Base-by-base conservation (phyloP, 2,329 filamentous ascomycete species). In the Sporothrix globosa region DNA sequence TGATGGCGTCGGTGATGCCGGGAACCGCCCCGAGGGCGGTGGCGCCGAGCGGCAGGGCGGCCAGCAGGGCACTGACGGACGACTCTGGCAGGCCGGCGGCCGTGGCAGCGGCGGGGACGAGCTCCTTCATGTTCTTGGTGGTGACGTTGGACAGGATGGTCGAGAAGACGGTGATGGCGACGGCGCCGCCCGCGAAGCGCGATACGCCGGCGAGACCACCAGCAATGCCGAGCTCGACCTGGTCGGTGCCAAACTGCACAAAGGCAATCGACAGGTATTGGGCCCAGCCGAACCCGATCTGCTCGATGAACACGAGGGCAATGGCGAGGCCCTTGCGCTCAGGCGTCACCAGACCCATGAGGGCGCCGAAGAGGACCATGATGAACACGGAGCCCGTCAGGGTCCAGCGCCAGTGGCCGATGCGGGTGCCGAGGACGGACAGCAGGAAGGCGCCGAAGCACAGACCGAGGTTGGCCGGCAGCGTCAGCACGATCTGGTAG, bases 221-320 rank as follows among this genome's bases (percentile, higher is more conserved):
- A 53, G 77, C 78, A 17, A 83, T 80, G 17, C 83, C 83, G 0
- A 85, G 78, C 65, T 84, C 82, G 21, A 81, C 78, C 72, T 85
- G 84, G 34, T 82, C 79, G 2, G 83, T 82, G n/a, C 82, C 83
- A 70, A 84, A 81, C 74, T 85, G 83, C 6, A 81, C 82, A 72
- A 83, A 81, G 1, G 83, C 81, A 73, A 86, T 84, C 21, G 79
- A 81, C 24, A 84, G 75, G 69, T 84, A 83, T 69, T 83, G 78
- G 3, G 80, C 82, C 80, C 81, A 84, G 6, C 82, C 82, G 73
- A 83, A 85, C 4, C 80, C 82, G 14, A 78, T 76, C 74, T 82
- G 77, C 5, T 79, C 79, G 19, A 84, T 76, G 74, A 84, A 84
- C 14, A 82, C 77, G 68, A 85, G 83, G 0, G 82, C 83, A 63